Percentiles rank a stretch among this genome's conserved stretches.
phyloP scores from a whole-genome alignment of 2,329 filamentous ascomycete genomes.

The Calonectria pseudoturangicola region DNA sequence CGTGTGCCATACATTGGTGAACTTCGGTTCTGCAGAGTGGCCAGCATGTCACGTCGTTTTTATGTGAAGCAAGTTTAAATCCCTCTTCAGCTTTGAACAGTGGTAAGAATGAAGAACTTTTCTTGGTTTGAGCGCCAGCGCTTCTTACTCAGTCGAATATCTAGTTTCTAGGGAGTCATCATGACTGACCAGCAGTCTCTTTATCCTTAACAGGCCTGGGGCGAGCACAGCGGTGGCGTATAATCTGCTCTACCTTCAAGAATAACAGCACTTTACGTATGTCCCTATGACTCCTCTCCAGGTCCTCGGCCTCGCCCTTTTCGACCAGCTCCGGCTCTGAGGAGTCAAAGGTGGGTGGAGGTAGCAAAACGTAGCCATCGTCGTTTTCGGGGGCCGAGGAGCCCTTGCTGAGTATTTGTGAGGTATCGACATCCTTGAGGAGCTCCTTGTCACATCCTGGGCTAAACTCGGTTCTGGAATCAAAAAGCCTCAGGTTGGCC shows the following conservation, averaged over 20 bases:
- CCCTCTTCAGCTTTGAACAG: too few species aligned
- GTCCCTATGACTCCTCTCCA: background rate
- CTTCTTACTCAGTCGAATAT: too few species aligned
- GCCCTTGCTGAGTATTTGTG: slow-evolving; percentile 1
- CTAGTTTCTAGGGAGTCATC: too few species aligned
- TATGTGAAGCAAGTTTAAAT: too few species aligned
- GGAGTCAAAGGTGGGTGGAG: background rate
- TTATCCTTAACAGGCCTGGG: background rate
- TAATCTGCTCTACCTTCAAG: background rate
- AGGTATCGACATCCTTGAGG: background rate
- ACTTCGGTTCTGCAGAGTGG: too few species aligned
- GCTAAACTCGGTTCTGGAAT: background rate
- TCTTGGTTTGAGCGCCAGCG: too few species aligned
- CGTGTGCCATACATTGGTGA: too few species aligned
- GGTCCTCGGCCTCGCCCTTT: background rate
- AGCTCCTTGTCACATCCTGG: background rate
- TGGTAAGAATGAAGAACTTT: too few species aligned
- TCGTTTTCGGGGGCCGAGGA: background rate
- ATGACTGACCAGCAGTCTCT: too few species aligned
- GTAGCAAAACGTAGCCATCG: slow-evolving; percentile 8
- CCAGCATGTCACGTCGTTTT: too few species aligned
- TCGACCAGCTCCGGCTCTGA: background rate
- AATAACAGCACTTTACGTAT: background rate
- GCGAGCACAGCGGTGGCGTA: background rate
- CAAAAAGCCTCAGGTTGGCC: slow-evolving; percentile 8